Conservation (phyloP, 2,329 filamentous ascomycete genomes). For the Fusarium tjaetaba region DNA sequence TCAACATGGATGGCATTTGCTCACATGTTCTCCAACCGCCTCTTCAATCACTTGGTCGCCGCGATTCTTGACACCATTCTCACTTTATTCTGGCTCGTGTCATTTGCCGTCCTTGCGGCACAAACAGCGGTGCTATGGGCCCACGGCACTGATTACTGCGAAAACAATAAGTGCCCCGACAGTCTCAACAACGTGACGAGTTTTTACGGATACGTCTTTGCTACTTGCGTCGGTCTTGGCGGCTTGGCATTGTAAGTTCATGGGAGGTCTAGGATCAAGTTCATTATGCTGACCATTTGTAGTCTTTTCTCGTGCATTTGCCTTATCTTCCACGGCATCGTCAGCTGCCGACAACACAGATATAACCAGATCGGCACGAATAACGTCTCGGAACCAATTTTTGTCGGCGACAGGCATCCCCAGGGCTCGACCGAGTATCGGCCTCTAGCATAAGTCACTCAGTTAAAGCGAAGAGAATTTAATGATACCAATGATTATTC, state of each 20-base stretch:
- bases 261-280: rapidly evolving
- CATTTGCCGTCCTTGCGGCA: constrained; percentile 54
- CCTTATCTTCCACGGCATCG: constrained; percentile 54
- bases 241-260: constrained; percentile 56
- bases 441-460: background rate
- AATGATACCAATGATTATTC: background rate
- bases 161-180: constrained; percentile 38
- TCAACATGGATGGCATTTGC: constrained; percentile 59
- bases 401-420: background rate
- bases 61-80: constrained; percentile 62
- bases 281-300: background rate
- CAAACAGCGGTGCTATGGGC: constrained; percentile 45
- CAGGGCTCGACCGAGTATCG: constrained; percentile 4
- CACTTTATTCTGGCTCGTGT: constrained; percentile 62
- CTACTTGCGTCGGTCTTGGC: constrained; percentile 53
- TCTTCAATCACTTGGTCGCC: constrained; percentile 65
- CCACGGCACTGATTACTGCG: constrained; percentile 33
- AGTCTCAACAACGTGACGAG: background rate
- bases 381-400: background rate
- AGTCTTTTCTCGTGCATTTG: constrained; percentile 56
- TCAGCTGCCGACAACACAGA: constrained; percentile 56
- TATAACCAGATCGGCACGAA: constrained; percentile 26
- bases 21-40: constrained; percentile 50
- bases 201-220: constrained; percentile 45
- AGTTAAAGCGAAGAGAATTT: background rate